phyloP scores from a whole-genome alignment of 2,329 filamentous ascomycete species.

The Arthrobotrys entomopaga region DNA sequence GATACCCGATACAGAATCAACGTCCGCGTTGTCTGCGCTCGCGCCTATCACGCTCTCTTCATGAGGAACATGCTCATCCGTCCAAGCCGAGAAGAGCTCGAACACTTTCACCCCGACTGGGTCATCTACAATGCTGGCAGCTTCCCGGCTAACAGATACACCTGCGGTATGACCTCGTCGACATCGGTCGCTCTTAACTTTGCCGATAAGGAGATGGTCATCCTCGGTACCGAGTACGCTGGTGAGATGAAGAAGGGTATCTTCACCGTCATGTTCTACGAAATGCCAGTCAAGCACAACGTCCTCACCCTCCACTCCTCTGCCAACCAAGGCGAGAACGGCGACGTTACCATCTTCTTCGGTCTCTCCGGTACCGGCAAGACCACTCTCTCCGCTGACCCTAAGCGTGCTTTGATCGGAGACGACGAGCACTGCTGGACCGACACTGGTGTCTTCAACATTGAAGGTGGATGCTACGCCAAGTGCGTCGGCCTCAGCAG shows the following conservation, averaged over 20 bases:
- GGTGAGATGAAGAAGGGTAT: constrained; percentile 98
- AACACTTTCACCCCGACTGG: constrained; percentile 98
- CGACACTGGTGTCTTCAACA: constrained; percentile 97
- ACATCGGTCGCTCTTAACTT: constrained; percentile 99
- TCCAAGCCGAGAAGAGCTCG: constrained; percentile 86
- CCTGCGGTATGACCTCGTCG: constrained; percentile 96
- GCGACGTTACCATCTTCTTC: constrained; percentile 99
- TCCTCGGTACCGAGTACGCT: constrained; percentile 97
- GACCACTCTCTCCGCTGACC: constrained; percentile 96
- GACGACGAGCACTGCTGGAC: constrained; percentile 99
- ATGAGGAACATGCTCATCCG: constrained; percentile 99
- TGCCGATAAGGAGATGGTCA: constrained; percentile 99
- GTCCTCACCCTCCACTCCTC: constrained; percentile 98
- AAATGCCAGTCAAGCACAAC: constrained; percentile 99
- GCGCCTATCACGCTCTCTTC: constrained; percentile 99
- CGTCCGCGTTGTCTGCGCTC: constrained; percentile 96
- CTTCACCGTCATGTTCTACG: constrained; percentile 99
- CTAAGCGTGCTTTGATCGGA: constrained; percentile 93
- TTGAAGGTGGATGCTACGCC: constrained; percentile 98
- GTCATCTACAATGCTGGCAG: constrained; percentile 98
- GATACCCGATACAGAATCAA: constrained; percentile 97
- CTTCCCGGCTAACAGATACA: constrained; percentile 97
- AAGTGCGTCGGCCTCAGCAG: constrained; percentile 97
- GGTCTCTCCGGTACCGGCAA: constrained; percentile 98
- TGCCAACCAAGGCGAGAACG: constrained; percentile 92